These are phyloP conservation scores for Sclerotinia sclerotiorum DNA, from an alignment of 2,329 filamentous ascomycete species.

Conservation along the genomic window DNA sequence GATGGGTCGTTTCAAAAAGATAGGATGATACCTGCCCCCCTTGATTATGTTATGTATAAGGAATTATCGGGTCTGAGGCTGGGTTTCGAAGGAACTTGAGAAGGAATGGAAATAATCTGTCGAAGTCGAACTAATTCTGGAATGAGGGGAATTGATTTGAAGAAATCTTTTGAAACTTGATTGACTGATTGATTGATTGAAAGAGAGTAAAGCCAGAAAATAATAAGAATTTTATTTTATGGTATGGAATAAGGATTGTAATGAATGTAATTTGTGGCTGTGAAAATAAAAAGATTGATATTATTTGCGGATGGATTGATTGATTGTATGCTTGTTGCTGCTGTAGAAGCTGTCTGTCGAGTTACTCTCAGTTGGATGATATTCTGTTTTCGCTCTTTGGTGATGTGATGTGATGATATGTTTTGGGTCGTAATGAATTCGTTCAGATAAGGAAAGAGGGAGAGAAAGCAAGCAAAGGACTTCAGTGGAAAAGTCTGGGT, in stretches of 20 bases:
- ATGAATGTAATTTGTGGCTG: neutral
- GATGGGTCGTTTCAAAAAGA: constrained; percentile 14
- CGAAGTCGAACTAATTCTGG: neutral
- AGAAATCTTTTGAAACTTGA: neutral
- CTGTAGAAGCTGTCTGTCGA: constrained; percentile 14
- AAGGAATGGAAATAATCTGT: neutral
- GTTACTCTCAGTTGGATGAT: neutral
- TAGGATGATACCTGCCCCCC: constrained; percentile 17
- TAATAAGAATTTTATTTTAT: neutral
- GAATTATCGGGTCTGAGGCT: neutral
- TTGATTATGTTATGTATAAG: constrained; percentile 10
- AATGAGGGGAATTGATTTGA: constrained; percentile 11
- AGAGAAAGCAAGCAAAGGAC: neutral
- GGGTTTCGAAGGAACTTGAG: constrained; percentile 9
- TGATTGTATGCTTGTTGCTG: neutral
- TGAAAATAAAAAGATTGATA: neutral
- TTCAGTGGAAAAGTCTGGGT: neutral
- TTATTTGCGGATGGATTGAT: neutral
- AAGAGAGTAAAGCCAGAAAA: neutral
- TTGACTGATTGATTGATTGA: neutral
- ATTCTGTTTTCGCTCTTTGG: neutral
- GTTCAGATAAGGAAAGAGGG: neutral
- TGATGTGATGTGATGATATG: neutral
- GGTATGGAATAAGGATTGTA: neutral
- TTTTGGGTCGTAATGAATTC: neutral